phyloP scores from a whole-genome alignment of 1,284 basidiomycete genomes.

The Microbotryum lychnidis-dioicae region DNA sequence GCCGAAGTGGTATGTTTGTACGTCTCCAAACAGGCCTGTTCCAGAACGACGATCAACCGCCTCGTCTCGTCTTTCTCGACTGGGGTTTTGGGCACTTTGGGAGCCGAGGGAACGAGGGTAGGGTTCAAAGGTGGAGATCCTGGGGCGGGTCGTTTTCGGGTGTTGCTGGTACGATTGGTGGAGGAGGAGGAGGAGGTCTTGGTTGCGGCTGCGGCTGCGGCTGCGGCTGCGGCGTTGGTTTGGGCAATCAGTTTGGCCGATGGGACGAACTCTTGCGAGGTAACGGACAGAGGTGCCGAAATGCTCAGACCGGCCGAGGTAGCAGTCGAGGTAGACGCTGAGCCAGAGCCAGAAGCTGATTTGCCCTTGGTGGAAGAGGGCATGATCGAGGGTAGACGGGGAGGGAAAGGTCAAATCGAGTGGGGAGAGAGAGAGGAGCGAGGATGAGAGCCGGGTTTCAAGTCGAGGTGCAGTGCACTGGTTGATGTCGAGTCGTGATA shows the following conservation, averaged over 20 bases:
- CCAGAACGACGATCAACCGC: slow-evolving; percentile 78
- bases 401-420: no score
- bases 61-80: slow-evolving; percentile 55
- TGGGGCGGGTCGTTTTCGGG: slow-evolving; percentile 29
- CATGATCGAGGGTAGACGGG: no score
- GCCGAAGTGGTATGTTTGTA: slow-evolving; percentile 58
- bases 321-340: no score
- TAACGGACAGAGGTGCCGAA: slow-evolving; percentile 16
- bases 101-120: slow-evolving; percentile 67
- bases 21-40: slow-evolving; percentile 85
- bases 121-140: slow-evolving; percentile 49
- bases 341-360: no score
- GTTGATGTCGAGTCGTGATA: no score
- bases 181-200: neutral
- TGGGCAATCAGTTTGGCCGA: slow-evolving; percentile 5
- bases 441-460: no score
- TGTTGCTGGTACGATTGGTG: neutral
- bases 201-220: neutral
- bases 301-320: neutral
- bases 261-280: slow-evolving; percentile 22
- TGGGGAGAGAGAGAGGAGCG: no score
- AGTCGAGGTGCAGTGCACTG: no score
- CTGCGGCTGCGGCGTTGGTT: slow-evolving; percentile 1
- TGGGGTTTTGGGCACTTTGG: slow-evolving; percentile 60
- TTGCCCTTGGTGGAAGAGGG: no score